These are phyloP conservation scores for Fusarium sp. DNA, from an alignment of 2,329 filamentous ascomycete genomes.

Conservation along the genomic window DNA sequence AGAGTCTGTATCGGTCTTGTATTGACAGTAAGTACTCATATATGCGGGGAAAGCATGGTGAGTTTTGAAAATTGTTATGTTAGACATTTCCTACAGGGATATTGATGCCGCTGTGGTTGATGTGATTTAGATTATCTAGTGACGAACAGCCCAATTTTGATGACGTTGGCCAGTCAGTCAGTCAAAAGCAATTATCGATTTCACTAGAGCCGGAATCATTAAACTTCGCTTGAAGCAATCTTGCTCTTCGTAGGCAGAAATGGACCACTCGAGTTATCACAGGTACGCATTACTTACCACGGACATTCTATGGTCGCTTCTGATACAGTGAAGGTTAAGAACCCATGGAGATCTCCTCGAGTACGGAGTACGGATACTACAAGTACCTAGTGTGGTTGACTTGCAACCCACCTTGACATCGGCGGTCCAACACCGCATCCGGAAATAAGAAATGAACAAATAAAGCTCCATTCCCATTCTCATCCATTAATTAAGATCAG, in stretches of 20 bases:
- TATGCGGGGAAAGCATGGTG: neutral
- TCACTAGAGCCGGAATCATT: neutral
- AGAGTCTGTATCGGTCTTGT: conserved; percentile 41
- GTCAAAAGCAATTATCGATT: neutral
- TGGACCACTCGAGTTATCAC: too few species aligned
- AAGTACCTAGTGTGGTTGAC: too few species aligned
- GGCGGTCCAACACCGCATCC: neutral
- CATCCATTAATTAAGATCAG: neutral
- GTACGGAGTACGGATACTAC: too few species aligned
- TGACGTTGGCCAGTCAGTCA: neutral
- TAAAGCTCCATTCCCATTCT: neutral
- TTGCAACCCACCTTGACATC: too few species aligned
- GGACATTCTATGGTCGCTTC: too few species aligned
- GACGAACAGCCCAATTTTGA: too few species aligned
- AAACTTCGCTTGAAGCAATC: neutral
- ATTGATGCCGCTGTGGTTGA: neutral
- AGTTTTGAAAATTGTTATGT: too few species aligned
- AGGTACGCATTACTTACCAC: too few species aligned
- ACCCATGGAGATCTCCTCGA: too few species aligned
- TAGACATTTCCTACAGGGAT: too few species aligned
- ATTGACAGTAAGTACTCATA: conserved; percentile 30
- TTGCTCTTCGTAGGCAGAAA: too few species aligned
- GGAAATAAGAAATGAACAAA: conserved; percentile 12
- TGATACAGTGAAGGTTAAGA: too few species aligned
- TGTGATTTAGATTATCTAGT: neutral